Percentiles rank a stretch among this genome's conserved stretches.
Conservation (phyloP, 2,329 filamentous ascomycete species). For the Ploettnerulaceae sp. region DNA sequence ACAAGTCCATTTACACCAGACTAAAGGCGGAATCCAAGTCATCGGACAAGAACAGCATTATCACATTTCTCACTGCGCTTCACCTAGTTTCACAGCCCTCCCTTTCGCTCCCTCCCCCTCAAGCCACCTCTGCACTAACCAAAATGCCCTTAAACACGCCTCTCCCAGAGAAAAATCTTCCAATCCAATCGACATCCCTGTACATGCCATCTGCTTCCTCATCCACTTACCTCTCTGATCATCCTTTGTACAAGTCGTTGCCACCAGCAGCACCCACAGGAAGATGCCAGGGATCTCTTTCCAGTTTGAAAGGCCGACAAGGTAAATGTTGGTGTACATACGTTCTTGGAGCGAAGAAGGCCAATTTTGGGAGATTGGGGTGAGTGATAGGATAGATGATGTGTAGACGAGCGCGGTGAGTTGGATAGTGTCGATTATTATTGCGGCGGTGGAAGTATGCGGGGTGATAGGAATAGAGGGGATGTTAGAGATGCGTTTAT, state of each 20-base stretch:
- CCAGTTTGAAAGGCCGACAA: slow-evolving; percentile 42
- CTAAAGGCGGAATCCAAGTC: too few relatives aligned
- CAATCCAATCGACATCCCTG: slow-evolving; percentile 12
- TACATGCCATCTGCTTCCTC: slow-evolving; percentile 13
- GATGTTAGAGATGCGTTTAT: slow-evolving; percentile 36
- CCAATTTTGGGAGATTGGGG: slow-evolving; percentile 40
- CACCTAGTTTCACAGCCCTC: too few relatives aligned
- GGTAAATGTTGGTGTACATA: slow-evolving; percentile 45
- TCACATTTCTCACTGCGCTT: too few relatives aligned
- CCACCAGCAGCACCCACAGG: slow-evolving; percentile 14
- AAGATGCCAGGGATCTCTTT: slow-evolving; percentile 42
- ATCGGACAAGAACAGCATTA: too few relatives aligned
- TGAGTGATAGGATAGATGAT: slow-evolving; percentile 40
- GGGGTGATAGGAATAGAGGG: slow-evolving; percentile 1
- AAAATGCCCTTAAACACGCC: slow-evolving; percentile 9
- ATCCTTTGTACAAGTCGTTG: slow-evolving; percentile 2
- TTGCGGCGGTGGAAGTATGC: background rate
- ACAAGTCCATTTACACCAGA: too few relatives aligned
- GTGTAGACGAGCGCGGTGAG: slow-evolving; percentile 44
- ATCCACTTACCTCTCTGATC: slow-evolving; percentile 9
- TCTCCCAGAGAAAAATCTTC: slow-evolving; percentile 6
- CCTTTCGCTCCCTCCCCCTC: background rate
- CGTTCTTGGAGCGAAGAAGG: slow-evolving; percentile 36
- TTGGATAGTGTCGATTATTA: slow-evolving; percentile 41
- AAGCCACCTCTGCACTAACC: slow-evolving; percentile 15